Evolutionary conservation across 768 basidiomycete genomes (phyloP).

Genomic region (Collybia sp.): DNA sequence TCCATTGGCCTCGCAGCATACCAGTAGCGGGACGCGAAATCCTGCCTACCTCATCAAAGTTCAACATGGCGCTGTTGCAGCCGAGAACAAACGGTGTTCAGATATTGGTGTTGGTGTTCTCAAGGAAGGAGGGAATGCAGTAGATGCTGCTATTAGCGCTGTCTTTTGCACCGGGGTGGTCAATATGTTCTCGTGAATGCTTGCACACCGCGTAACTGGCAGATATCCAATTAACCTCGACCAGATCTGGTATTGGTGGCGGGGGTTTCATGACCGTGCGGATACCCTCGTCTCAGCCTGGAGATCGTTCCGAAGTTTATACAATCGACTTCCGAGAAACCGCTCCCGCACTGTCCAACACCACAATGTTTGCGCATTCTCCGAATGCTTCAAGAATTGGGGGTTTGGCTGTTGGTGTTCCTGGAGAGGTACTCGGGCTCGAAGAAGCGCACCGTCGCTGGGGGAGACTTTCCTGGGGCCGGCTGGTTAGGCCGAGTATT

Average conservation of each 20-base stretch:
- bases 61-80: slow-evolving; percentile 79
- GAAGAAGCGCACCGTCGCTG: slow-evolving; percentile 59
- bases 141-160: slow-evolving; percentile 81
- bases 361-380: slow-evolving; percentile 65
- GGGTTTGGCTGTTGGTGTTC: slow-evolving; percentile 66
- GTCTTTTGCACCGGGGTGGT: slow-evolving; percentile 78
- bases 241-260: slow-evolving; percentile 76
- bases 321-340: slow-evolving; percentile 88
- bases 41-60: slow-evolving; percentile 50
- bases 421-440: slow-evolving; percentile 69
- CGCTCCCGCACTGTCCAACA: slow-evolving; percentile 49
- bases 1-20: too few species aligned
- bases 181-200: slow-evolving; percentile 89
- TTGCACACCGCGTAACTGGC: slow-evolving; percentile 37
- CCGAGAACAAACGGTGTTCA: slow-evolving; percentile 85
- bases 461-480: slow-evolving; percentile 59
- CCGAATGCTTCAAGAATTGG: slow-evolving; percentile 55
- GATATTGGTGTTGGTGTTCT: slow-evolving; percentile 75
- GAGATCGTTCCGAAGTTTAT: slow-evolving; percentile 52
- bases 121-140: slow-evolving; percentile 83
- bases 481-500: slow-evolving; percentile 57
- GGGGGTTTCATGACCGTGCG: slow-evolving; percentile 86
- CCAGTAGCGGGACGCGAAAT: too few species aligned
- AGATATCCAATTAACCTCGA: slow-evolving; percentile 19
- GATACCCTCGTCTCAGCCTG: slow-evolving; percentile 48